Conservation (phyloP, 345 rosid genomes). For the Melastoma malabathricum region DNA sequence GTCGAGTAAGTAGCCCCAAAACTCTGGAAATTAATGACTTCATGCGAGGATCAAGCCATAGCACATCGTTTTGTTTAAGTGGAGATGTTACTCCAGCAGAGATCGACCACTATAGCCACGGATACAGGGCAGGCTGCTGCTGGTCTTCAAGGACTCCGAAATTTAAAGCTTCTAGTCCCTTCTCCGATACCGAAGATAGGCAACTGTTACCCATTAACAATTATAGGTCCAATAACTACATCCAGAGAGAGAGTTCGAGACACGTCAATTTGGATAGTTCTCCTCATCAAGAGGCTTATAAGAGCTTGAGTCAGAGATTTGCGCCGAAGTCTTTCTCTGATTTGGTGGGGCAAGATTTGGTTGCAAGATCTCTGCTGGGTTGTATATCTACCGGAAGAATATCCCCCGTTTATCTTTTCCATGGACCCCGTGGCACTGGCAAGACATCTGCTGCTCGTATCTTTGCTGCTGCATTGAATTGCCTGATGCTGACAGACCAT, state of each 20-base stretch:
- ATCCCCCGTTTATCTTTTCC: conserved; percentile 65
- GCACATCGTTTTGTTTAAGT: conserved; percentile 27
- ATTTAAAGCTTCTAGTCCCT: conserved; percentile 46
- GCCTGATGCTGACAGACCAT: conserved; percentile 53
- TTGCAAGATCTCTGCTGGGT: conserved; percentile 59
- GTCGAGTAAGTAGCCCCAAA: conserved; percentile 39
- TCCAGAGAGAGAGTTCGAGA: conserved; percentile 21
- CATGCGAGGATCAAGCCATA: conserved; percentile 21
- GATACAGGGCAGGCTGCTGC: conserved; percentile 68
- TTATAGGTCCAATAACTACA: conserved; percentile 14
- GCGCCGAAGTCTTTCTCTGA: conserved; percentile 69
- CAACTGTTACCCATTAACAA: conserved; percentile 42
- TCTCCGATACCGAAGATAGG: conserved; percentile 52
- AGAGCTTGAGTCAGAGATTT: conserved; percentile 67
- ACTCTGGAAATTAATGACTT: conserved; percentile 33
- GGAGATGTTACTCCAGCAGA: conserved; percentile 26
- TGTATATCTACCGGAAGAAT: conserved; percentile 65
- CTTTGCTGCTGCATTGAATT: conserved; percentile 87
- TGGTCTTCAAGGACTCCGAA: conserved; percentile 70
- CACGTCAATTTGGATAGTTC: conserved; percentile 14
- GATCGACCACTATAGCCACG: conserved; percentile 23
- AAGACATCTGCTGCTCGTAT: conserved; percentile 83
- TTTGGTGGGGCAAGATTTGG: conserved; percentile 76
- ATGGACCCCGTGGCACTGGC: conserved; percentile 92
- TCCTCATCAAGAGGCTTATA: conserved; percentile 30